Percentiles rank a stretch among this genome's conserved stretches.
These are phyloP conservation scores for Cocos nucifera DNA, from an alignment of 176 grass and related monocot species.

Conservation along the genomic window DNA sequence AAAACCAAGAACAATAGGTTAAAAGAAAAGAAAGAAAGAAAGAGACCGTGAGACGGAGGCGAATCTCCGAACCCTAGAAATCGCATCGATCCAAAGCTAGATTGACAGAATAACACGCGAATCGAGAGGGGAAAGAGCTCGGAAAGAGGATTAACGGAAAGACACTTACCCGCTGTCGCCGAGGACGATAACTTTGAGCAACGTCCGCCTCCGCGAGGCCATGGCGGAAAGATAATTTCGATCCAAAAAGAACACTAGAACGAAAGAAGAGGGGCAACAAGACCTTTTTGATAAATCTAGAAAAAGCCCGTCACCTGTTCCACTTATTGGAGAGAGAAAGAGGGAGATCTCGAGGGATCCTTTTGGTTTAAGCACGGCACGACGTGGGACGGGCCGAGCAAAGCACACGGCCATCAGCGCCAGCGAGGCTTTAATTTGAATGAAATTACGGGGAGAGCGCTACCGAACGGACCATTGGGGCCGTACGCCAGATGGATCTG, in stretches of 20 bases:
- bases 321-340: too few relatives aligned
- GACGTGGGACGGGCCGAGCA: background rate
- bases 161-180: constrained; percentile 33
- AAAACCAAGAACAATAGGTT: background rate
- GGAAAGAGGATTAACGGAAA: background rate
- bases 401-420: background rate
- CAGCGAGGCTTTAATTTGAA: constrained; percentile 8
- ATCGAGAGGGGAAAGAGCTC: background rate
- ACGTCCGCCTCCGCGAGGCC: constrained; percentile 36
- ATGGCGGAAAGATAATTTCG: constrained; percentile 7
- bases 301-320: too few relatives aligned
- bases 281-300: too few relatives aligned
- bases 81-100: background rate
- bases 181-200: constrained; percentile 58
- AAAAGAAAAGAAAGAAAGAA: background rate
- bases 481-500: background rate
- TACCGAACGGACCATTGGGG: background rate
- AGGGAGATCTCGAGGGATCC: too few relatives aligned
- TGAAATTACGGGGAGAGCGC: background rate
- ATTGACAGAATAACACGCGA: background rate
- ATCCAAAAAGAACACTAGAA: too few relatives aligned
- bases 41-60: too few relatives aligned
- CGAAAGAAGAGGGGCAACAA: too few relatives aligned
- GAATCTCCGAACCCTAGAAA: constrained; percentile 1
- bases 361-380: background rate